phyloP scores from a whole-genome alignment of 2,329 filamentous ascomycete genomes.

The Pseudopyricularia javanii region DNA sequence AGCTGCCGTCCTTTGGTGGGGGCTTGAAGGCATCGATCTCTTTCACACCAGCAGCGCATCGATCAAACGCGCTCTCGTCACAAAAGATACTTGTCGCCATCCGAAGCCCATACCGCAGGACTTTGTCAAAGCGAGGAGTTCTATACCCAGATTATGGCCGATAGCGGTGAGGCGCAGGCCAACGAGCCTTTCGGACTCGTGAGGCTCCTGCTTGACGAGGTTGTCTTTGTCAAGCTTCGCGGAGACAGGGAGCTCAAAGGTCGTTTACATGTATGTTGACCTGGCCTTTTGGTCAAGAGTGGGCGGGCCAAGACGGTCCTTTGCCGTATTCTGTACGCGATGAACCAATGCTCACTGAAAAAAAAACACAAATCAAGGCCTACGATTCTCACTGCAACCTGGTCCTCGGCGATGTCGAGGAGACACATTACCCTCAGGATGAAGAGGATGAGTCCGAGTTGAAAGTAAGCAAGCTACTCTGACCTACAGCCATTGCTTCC shows the following conservation, averaged over 20 bases:
- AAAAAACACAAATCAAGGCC: slow-evolving; percentile 42
- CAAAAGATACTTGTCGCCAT: neutral
- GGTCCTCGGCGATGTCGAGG: slow-evolving; percentile 89
- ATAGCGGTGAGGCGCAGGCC: slow-evolving; percentile 47
- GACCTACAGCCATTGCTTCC: neutral
- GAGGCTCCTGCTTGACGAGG: slow-evolving; percentile 84
- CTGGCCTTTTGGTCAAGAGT: neutral
- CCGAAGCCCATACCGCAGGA: neutral
- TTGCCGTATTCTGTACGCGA: neutral
- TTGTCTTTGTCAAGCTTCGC: slow-evolving; percentile 93
- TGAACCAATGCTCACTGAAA: neutral
- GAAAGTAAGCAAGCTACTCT: slow-evolving; percentile 39
- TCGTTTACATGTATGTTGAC: slow-evolving; percentile 74
- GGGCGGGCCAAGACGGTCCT: neutral
- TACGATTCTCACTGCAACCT: slow-evolving; percentile 99
- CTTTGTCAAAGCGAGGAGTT: neutral
- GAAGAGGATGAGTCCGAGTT: slow-evolving; percentile 69
- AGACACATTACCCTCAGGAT: slow-evolving; percentile 90
- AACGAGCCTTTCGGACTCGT: slow-evolving; percentile 87
- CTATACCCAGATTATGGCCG: slow-evolving; percentile 62
- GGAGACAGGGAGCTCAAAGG: slow-evolving; percentile 94
- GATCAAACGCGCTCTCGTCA: neutral
- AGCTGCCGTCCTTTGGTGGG: neutral
- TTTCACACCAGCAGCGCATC: neutral
- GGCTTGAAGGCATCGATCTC: neutral